Evolutionary conservation across 2,329 filamentous ascomycete species (phyloP), one percentile per base, ranked within the genome.

Genomic region (Colletotrichum liaoningense): DNA sequence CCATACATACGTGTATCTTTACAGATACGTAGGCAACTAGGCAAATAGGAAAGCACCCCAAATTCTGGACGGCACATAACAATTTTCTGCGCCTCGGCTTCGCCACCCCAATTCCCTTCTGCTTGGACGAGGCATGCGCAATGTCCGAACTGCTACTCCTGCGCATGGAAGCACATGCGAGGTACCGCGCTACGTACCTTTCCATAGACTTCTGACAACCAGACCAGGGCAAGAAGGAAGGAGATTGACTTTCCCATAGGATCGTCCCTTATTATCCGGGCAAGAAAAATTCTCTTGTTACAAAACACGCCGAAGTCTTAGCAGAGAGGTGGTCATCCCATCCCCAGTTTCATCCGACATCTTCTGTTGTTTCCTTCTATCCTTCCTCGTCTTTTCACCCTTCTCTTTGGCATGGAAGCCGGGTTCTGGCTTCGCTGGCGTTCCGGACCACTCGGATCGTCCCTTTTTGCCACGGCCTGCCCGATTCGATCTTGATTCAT

Each of bases 401-500:
- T 24, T 6, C n/a, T 9, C 16, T 63, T 60, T 56, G 19, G 49
- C 46, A 14, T 68, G 9, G 63, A 71, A 67, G 54, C 59, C 16
- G 24, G 38, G 57, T 3, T 22, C 24, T 52, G 55, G 55, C 26
- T 69, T 65, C 63, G 57, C 26, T 64, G 63, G 38, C 56, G 65
- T 66, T 75, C 72, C 65, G 75, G 68, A 49, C 73, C 76, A 75
- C 65, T 74, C 73, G 76, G 71, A 69, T 76, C 73, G 65, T 69
- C 57, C 56, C 62, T 57, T 63, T 65, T 63, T 72, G 76, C 75
- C 75, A 76, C 76, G 76, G 76, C 69, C 71, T 71, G 69, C 63
- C 76, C 76, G 76, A 75, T 59, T 74, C 46, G 63, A 54, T 22
- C 72, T 55, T 63, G 72, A 64, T 57, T 73, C 70, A 70, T 56